Evolutionary conservation across 805 yeast species (phyloP).

Genomic region (Myxozyma neotropica): DNA sequence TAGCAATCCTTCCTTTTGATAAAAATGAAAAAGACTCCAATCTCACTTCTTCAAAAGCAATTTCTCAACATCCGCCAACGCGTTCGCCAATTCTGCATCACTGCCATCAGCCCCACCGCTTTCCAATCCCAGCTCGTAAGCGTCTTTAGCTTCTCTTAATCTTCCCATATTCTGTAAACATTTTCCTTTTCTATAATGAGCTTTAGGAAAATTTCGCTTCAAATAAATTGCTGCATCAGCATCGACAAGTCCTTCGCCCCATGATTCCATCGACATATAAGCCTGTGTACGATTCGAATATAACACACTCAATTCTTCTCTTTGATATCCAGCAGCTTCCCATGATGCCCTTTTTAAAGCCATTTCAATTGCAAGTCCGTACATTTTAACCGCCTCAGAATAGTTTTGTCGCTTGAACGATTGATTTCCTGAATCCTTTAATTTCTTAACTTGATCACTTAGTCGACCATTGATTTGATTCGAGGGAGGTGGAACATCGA

Average conservation of each 20-base stretch:
- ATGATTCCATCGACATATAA: constrained; percentile 41
- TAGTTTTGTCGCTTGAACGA: constrained; percentile 36
- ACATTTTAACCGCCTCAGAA: constrained; percentile 44
- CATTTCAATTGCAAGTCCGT: constrained; percentile 46
- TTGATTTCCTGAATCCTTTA: constrained; percentile 42
- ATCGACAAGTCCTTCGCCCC: constrained; percentile 47
- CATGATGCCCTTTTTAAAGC: constrained; percentile 47
- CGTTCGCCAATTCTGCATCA: constrained; percentile 33
- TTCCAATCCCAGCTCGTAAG: constrained; percentile 36
- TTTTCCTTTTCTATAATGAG: constrained; percentile 43
- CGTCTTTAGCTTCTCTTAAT: constrained; percentile 37
- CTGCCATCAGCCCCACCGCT: constrained; percentile 30
- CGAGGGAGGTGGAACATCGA: constrained; percentile 46
- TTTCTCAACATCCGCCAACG: constrained; percentile 28
- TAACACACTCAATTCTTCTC: constrained; percentile 43
- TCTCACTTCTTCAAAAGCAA: not conserved
- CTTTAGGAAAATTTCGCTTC: constrained; percentile 41
- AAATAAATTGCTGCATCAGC: constrained; percentile 43
- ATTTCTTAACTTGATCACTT: constrained; percentile 41
- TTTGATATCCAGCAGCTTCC: constrained; percentile 43
- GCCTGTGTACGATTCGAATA: constrained; percentile 47
- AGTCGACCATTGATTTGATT: constrained; percentile 38
- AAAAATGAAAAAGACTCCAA: no score
- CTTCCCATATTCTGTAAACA: constrained; percentile 36
- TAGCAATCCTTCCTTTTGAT: no score